Percentiles rank a stretch among this genome's conserved stretches.
These are phyloP conservation scores for Eimeria acervulina DNA, from an alignment of 169 alveolate genomes.

Conservation along the genomic window DNA sequence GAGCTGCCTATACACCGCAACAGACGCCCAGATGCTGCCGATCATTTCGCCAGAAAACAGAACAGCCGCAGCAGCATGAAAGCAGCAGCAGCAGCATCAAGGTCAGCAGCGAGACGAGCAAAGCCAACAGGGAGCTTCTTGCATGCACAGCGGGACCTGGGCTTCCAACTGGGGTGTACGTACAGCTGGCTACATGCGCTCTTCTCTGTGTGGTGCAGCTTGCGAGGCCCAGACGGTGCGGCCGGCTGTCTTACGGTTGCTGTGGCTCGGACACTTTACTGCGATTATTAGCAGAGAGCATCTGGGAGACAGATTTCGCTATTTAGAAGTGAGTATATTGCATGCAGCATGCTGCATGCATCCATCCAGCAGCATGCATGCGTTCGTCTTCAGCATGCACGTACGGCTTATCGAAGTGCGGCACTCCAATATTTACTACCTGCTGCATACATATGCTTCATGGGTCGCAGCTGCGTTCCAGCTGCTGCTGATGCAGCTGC, in stretches of 20 bases:
- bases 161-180: too few species aligned
- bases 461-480: not conserved
- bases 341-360: conserved; percentile 21
- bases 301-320: conserved; percentile 16
- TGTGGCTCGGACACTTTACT: conserved; percentile 71
- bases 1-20: not conserved
- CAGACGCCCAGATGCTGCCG: too few species aligned
- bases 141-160: too few species aligned
- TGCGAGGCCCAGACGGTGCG: conserved; percentile 50
- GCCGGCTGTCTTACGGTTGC: conserved; percentile 59
- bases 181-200: not conserved
- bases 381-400: too few species aligned
- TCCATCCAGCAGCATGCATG: too few species aligned
- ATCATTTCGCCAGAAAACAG: not conserved
- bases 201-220: not conserved
- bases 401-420: not conserved
- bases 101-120: not conserved
- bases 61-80: conserved; percentile 6
- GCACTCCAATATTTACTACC: not conserved
- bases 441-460: not conserved
- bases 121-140: too few species aligned
- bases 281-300: conserved; percentile 27
- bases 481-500: not conserved
- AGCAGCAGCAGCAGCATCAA: not conserved
- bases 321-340: conserved; percentile 20